phyloP scores from a whole-genome alignment of 139 green algal species.

The Tetradesmus obliquus region DNA sequence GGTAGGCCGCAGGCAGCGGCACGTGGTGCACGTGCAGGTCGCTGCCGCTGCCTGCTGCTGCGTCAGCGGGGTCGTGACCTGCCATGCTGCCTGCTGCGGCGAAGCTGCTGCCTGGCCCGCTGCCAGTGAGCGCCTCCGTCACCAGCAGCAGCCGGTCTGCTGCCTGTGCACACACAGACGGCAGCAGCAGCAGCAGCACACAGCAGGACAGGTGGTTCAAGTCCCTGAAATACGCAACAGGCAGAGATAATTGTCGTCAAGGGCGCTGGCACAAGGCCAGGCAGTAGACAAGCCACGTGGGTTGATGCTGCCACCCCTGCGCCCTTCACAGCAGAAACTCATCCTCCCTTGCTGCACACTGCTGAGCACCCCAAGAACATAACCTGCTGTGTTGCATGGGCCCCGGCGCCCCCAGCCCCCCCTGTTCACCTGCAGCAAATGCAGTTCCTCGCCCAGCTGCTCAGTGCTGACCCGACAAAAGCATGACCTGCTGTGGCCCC shows the following conservation, averaged over 20 bases:
- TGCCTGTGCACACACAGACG: constrained; percentile 50
- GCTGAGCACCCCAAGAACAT: too few species aligned
- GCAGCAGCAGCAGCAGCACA: not conserved
- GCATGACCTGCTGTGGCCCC: too few species aligned
- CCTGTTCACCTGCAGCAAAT: too few species aligned
- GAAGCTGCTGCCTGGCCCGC: not conserved
- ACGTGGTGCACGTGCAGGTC: constrained; percentile 73
- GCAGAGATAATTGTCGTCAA: not conserved
- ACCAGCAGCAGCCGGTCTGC: constrained; percentile 88
- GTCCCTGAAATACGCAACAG: not conserved
- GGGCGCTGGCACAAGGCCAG: not conserved
- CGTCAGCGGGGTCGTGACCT: constrained; percentile 12
- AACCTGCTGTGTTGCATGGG: too few species aligned
- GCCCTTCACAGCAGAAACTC: too few species aligned
- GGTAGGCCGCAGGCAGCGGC: constrained; percentile 76
- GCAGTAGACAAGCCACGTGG: not conserved
- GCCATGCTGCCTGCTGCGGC: constrained; percentile 31
- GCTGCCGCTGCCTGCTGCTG: not conserved
- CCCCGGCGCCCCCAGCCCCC: too few species aligned
- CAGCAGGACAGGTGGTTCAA: not conserved
- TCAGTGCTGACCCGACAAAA: too few species aligned
- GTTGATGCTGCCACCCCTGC: too few species aligned
- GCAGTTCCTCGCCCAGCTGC: too few species aligned
- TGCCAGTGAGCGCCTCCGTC: constrained; percentile 58
- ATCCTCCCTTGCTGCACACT: too few species aligned